These are phyloP conservation scores for Platanus orientalis DNA, from an alignment of 164 flowering plant species.

Conservation along the genomic window DNA sequence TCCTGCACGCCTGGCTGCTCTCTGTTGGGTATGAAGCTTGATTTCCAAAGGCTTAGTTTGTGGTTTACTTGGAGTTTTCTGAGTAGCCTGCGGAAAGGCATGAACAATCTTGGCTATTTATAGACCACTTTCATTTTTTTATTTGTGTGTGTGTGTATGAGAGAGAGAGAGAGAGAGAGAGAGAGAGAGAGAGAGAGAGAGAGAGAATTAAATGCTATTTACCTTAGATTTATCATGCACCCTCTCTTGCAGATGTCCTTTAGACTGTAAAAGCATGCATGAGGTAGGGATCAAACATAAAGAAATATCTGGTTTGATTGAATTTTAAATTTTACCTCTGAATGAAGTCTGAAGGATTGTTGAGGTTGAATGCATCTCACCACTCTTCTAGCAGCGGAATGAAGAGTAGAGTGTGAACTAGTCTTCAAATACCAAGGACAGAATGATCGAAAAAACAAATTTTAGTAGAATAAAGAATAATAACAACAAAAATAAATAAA, in stretches of 20 bases:
- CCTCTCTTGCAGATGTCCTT: conserved; percentile 24
- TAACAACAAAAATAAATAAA: too few relatives aligned
- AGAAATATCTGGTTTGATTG: too few relatives aligned
- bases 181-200: conserved; percentile 11
- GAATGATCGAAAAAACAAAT: conserved; percentile 5
- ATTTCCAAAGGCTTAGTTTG: conserved; percentile 53
- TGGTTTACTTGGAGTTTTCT: conserved; percentile 46
- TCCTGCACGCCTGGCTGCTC: conserved; percentile 60
- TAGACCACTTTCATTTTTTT: too few relatives aligned
- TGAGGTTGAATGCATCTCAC: conserved; percentile 15
- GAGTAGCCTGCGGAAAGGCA: conserved; percentile 18
- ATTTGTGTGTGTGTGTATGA: too few relatives aligned
- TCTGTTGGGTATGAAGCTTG: conserved; percentile 59
- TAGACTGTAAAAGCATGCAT: conserved; percentile 16
- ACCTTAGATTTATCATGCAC: conserved; percentile 29
- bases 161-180: background rate
- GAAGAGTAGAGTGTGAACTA: conserved; percentile 20
- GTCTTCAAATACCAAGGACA: too few relatives aligned
- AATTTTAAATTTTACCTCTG: conserved; percentile 6
- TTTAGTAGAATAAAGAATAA: too few relatives aligned
- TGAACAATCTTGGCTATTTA: background rate
- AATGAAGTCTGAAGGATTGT: conserved; percentile 7
- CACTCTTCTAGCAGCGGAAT: conserved; percentile 19
- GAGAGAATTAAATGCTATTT: conserved; percentile 1
- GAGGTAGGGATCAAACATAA: background rate